A percentile compares a stretch with the other conserved stretches of the same genome.
Evolutionary conservation across 75 land plant species (phyloP).

Genomic region (Sequoiadendron giganteum): DNA sequence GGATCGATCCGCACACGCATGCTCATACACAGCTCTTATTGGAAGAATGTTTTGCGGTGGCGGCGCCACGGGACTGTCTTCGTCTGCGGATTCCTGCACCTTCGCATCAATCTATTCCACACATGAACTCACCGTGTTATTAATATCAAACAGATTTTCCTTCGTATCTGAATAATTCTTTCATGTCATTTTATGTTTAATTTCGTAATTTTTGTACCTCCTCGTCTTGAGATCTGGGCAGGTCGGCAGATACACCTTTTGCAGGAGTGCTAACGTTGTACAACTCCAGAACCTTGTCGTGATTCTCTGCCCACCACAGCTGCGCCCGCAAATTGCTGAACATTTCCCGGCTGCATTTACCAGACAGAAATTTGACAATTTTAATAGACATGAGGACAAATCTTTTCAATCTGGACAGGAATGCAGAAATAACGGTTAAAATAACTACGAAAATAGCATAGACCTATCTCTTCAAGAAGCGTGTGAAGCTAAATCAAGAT

Average conservation of each 20-base stretch:
- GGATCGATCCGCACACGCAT: slow-evolving; percentile 40
- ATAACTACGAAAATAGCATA: not conserved
- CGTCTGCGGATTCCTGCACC: slow-evolving; percentile 34
- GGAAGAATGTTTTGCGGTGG: slow-evolving; percentile 42
- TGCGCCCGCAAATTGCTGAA: slow-evolving; percentile 94
- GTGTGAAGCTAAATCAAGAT: not conserved
- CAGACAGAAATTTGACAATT: not conserved
- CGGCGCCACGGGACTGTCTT: slow-evolving; percentile 55
- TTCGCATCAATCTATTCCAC: slow-evolving; percentile 14
- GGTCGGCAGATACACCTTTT: slow-evolving; percentile 15
- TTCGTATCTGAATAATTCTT: not conserved
- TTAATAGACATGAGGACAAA: not conserved
- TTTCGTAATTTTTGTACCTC: slow-evolving; percentile 11
- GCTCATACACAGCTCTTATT: slow-evolving; percentile 26
- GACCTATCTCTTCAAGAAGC: not conserved
- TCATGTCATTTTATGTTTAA: not conserved
- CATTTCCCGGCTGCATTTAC: slow-evolving; percentile 67
- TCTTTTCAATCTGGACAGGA: not conserved
- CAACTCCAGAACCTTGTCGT: slow-evolving; percentile 83
- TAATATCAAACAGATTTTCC: not conserved
- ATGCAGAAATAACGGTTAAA: not conserved
- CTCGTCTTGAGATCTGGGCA: slow-evolving; percentile 54
- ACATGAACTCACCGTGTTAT: not conserved
- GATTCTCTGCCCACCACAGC: slow-evolving; percentile 95
- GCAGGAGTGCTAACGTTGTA: slow-evolving; percentile 70